Evolutionary conservation across 73 alveolate species (phyloP).

Genomic region (Tetrahymena malaccensis): DNA sequence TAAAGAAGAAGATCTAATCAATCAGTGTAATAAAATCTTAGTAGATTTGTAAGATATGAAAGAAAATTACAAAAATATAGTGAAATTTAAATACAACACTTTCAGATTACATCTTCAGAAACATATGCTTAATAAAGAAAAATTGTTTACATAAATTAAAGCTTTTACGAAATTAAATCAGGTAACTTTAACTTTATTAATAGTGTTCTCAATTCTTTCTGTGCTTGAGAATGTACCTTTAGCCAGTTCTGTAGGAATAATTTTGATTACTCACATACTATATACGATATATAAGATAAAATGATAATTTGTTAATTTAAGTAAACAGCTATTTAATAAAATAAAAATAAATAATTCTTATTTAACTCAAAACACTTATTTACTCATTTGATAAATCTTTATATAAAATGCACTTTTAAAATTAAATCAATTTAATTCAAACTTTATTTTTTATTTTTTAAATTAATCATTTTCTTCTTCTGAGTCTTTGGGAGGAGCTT

Average conservation of each 20-base stretch:
- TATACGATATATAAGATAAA: not conserved
- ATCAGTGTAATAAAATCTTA: not conserved
- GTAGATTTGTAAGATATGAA: not conserved
- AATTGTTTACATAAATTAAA: not conserved
- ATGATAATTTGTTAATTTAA: not conserved
- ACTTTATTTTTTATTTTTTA: no score
- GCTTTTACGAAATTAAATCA: not conserved
- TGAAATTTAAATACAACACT: not conserved
- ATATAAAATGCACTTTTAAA: not conserved
- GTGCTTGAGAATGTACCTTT: not conserved
- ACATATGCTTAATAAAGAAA: not conserved
- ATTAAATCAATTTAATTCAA: not conserved
- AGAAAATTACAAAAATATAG: not conserved
- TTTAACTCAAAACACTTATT: not conserved
- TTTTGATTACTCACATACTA: not conserved
- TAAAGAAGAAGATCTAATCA: not conserved
- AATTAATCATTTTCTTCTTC: not conserved
- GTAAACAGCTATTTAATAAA: no score
- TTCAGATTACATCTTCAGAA: not conserved
- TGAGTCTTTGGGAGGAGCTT: not conserved
- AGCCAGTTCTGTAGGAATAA: not conserved
- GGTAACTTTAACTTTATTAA: not conserved
- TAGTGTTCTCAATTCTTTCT: not conserved
- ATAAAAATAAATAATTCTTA: not conserved
- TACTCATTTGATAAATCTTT: not conserved